Percentiles rank a stretch among this genome's conserved stretches.
Conservation (phyloP, 306 rosid genomes). For the Arachis hypogaea region DNA sequence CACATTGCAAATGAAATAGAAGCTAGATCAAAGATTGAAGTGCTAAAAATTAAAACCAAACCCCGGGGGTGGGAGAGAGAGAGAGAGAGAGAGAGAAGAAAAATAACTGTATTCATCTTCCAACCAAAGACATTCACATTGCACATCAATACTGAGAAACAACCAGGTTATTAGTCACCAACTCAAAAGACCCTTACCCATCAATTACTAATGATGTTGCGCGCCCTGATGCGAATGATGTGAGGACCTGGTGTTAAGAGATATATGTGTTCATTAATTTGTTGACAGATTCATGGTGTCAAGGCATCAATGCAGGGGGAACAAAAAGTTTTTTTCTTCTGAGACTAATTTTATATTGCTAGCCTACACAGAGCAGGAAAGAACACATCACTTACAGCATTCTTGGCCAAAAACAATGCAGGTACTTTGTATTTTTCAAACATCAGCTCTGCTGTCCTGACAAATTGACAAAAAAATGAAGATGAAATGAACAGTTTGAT, state of each 20-base stretch:
- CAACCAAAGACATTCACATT: neutral
- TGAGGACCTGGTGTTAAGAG: slow-evolving; percentile 65
- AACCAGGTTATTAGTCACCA: slow-evolving; percentile 1
- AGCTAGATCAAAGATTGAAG: slow-evolving; percentile 18
- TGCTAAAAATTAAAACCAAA: neutral
- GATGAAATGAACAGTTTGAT: slow-evolving; percentile 5
- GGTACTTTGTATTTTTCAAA: slow-evolving; percentile 84
- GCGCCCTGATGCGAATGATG: slow-evolving; percentile 98
- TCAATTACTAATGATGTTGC: slow-evolving; percentile 97
- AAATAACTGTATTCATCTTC: neutral
- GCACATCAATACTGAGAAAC: slow-evolving; percentile 9
- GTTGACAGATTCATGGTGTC: slow-evolving; percentile 3
- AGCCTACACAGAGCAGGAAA: slow-evolving; percentile 27
- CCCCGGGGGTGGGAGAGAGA: no score
- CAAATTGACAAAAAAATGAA: slow-evolving; percentile 34
- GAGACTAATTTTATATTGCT: slow-evolving; percentile 14
- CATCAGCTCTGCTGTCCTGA: slow-evolving; percentile 83
- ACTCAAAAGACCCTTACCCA: slow-evolving; percentile 56
- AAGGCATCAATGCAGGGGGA: neutral
- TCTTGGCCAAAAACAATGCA: slow-evolving; percentile 82
- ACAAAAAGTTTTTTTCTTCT: neutral
- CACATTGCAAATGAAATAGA: slow-evolving; percentile 7
- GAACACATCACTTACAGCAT: slow-evolving; percentile 60
- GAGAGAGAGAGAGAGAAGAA: neutral
- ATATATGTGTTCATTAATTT: slow-evolving; percentile 18